These are phyloP conservation scores for Monosporascus cannonballus DNA, from an alignment of 2,329 filamentous ascomycete species.

Conservation along the genomic window DNA sequence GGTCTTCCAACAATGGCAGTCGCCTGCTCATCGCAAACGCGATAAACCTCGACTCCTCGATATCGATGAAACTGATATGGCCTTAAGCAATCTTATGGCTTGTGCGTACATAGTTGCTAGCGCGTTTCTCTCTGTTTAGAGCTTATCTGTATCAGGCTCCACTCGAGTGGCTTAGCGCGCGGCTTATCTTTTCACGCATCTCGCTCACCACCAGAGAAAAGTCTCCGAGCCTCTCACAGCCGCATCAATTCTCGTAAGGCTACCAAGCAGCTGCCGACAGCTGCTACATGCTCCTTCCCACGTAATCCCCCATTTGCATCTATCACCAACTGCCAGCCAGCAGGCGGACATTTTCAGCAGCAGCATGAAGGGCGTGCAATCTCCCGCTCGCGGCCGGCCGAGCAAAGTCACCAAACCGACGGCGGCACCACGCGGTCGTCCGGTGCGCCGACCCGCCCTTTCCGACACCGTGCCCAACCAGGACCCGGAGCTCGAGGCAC, in stretches of 20 bases:
- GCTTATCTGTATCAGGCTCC: not conserved
- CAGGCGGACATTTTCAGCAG: constrained; percentile 18
- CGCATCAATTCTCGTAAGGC: not conserved
- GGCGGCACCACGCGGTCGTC: constrained; percentile 21
- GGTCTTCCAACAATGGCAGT: too few species aligned
- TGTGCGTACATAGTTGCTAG: too few species aligned
- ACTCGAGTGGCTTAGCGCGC: not conserved
- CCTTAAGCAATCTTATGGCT: too few species aligned
- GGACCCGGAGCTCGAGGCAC: constrained; percentile 23
- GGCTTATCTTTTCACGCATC: not conserved
- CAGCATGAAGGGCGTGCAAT: constrained; percentile 30
- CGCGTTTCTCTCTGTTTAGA: too few species aligned
- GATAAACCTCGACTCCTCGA: too few species aligned
- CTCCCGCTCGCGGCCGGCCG: constrained; percentile 31
- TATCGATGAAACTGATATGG: too few species aligned
- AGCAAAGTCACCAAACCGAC: constrained; percentile 39
- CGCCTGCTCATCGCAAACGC: too few species aligned
- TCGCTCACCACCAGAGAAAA: not conserved
- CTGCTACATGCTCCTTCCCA: constrained; percentile 15
- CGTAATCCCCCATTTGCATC: constrained; percentile 18
- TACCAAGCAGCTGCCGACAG: constrained; percentile 24
- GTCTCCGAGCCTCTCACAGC: not conserved
- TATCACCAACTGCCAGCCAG: constrained; percentile 28
- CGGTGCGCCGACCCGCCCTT: constrained; percentile 21
- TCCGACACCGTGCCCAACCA: constrained; percentile 28